Base-by-base conservation (phyloP, 257 asterid species). In the Nemophila menziesii region DNA sequence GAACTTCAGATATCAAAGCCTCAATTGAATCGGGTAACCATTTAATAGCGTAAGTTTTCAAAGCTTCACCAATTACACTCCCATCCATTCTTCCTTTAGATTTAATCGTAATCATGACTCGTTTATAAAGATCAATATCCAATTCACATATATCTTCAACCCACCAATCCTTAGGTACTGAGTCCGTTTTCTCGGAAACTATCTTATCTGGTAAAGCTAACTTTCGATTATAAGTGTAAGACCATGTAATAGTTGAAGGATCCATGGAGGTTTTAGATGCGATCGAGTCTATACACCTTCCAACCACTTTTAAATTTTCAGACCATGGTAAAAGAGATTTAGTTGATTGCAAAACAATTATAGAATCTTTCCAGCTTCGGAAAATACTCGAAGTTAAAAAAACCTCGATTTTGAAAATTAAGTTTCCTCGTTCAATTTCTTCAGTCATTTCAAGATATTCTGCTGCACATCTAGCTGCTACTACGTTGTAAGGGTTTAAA, bases 371-470 rank as follows among this genome's bases (percentile, higher is more conserved):
- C 97, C 97, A 87, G 74, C 71, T 77, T 16, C 82, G 76, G 33
- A 87, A 49, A 42, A 87, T 47, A 29, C 97, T 75, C 12, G 95
- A 83, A 69, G 75, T 83, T 49, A 87, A 82, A 56, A 83, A 87
- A 23, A 83, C 83, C 33, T 87, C 97, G 0, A 87, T 83, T 54
- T 87, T 87, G 44, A 78, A 54, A 51, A 71, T 56, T 5, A 87
- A 78, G 65, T 87, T 87, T 62, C 97, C 93, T 46, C 71, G 70
- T 17, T 87, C 97, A 0, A 78, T 53, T 22, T 80, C 86, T 50
- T 83, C 97, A 0, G 78, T 69, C 97, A 87, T 87, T 60, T 80
- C 92, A 34, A 87, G 95, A 54, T 75, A 82, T 75, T 87, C 95
- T 4, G 97, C 68, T 11, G 89, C 97, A 64, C 92, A 80, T 2